Percentiles rank a stretch among this genome's conserved stretches.
Conservation (phyloP, 257 asterid genomes). For the Solanum lignicaule region DNA sequence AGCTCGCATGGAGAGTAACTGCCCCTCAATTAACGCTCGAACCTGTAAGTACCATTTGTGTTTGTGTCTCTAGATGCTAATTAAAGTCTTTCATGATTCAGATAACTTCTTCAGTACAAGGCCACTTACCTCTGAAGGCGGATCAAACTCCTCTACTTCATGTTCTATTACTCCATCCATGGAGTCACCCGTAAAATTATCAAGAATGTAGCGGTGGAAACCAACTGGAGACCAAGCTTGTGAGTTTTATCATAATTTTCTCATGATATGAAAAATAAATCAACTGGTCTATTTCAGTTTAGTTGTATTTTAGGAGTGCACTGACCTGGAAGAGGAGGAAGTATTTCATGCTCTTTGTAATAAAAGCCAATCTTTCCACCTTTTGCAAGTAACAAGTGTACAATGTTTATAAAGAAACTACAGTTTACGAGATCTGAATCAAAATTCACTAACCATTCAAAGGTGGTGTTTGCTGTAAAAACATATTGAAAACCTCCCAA, state of each 20-base stretch:
- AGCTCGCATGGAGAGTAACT: conserved; percentile 77
- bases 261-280: neutral
- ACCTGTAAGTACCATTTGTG: conserved; percentile 29
- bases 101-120: neutral
- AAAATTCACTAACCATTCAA: conserved; percentile 48
- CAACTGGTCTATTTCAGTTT: neutral
- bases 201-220: conserved; percentile 56
- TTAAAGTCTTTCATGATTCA: neutral
- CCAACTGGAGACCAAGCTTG: conserved; percentile 46
- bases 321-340: conserved; percentile 90
- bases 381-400: conserved; percentile 8
- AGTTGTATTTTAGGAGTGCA: neutral
- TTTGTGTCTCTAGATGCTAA: neutral
- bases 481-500: conserved; percentile 66
- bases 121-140: conserved; percentile 62
- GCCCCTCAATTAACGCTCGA: conserved; percentile 87
- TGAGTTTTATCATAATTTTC: neutral
- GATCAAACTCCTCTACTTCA: conserved; percentile 60
- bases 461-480: conserved; percentile 58
- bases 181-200: conserved; percentile 46
- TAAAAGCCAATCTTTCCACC: conserved; percentile 94
- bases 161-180: conserved; percentile 46
- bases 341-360: conserved; percentile 83
- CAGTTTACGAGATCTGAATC: neutral
- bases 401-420: conserved; percentile 1